Base-by-base conservation (phyloP, 73 alveolate genomes). In the Breviolum minutum region DNA sequence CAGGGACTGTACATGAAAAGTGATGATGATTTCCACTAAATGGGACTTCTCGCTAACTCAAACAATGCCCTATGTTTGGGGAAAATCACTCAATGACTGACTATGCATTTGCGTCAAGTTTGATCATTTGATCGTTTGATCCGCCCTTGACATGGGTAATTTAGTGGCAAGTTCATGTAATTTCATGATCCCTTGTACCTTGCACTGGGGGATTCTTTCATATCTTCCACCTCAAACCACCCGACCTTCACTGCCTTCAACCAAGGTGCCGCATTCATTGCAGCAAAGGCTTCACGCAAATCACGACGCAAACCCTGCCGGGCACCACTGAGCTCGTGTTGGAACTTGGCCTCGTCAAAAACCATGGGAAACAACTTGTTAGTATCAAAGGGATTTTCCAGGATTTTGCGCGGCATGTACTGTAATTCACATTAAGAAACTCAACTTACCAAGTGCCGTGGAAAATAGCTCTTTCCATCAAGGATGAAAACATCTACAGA, bases 251-350 rank as follows among this genome's bases (percentile, higher is more conserved):
- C 86, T 2, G 26, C 22, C 24, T 71, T 30, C 81, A 8, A 11
- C 63, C 92, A 7, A 8, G 92, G 62, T 61, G 26, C 94, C 40
- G 94, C 80, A 29, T 86, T 86, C 81, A 86, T 63, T 77, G 80
- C 63, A 9, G 32, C 80, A 29, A 62, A 80, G 79, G 91, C 98
- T 80, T 92, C 91, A 63, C 81, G 83, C 91, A 92, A n/a, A n/a
- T 92, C 98, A 24, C 98, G 98, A 68, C 98, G 98, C 20, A 92
- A 48, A 62, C 98, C 98, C 54, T 81, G 98, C 66, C 80, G 81
- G 3, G 98, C 98, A 32, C 98, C 98, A 20, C 90, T 68, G 27
- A 92, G 98, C 91, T 92, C 98, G 80, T 92, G 98, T 24, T 92
- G 91, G 22, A 92, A 92, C 90, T 92, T 92, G 73, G 98, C 97